Base-by-base conservation (phyloP, 140 eudicot genomes). In the Bidens hawaiensis region DNA sequence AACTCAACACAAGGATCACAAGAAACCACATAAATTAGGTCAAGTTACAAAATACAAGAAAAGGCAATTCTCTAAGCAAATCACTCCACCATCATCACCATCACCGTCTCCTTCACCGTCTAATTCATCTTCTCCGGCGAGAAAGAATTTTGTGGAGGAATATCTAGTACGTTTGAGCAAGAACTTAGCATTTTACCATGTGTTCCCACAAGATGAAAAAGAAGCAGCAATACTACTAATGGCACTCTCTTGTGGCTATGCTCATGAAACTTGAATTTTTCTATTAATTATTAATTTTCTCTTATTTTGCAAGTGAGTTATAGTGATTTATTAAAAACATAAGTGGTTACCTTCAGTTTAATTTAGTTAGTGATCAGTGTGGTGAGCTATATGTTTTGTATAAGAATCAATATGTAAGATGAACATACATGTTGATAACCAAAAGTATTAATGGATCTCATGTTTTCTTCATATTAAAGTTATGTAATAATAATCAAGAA, bases 211-310 rank as follows among this genome's bases (percentile, higher is more conserved):
- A 61, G 87, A 81, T 41, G 87, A 81, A 56, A 71, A 77, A 48
- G 87, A 81, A 65, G 87, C 87, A 17, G 87, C 87, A 73, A 81
- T 81, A 50, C 83, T 81, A 45, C 69, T 81, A 50, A 81, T 81
- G 87, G 81, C 83, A 31, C 59, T 81, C 58, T 81, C 87, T 14
- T 81, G 80, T 77, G 83, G 87, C 66, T 70, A 73, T 55, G 71
- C 78, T 69, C 83, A 73, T 68, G 79, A 73, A 48, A 57, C 60
- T 22, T 47, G 15, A 16, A 33, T n/a, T n/a, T n/a, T n/a, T n/a
- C n/a, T n/a, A n/a, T n/a, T n/a, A 24, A 13, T 24, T 7, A 15
- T 51, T 8, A 0, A 18, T 59, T 48, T 69, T 15, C 1, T 50
- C 59, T 36, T 23, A 1, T 11, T 34, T 64, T 64, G 45, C 61